Evolutionary conservation across 129 eudicot species (phyloP), one percentile per base, ranked within the genome.

Genomic region (Sambucus nigra): DNA sequence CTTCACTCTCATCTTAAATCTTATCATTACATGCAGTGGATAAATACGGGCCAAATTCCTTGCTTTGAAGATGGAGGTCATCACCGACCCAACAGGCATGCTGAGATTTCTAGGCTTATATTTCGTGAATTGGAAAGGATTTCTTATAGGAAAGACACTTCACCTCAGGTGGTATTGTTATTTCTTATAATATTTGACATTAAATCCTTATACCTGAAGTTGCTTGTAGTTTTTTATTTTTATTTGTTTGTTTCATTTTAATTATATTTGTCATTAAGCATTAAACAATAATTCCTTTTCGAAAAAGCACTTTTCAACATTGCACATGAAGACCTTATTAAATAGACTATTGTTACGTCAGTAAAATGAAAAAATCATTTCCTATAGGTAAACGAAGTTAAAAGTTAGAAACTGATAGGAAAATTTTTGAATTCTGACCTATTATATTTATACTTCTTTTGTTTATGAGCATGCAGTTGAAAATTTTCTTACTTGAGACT

Each of bases 11-110:
- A 29, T 70, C 42, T 66, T 39, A 25, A 17, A 19, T 27, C 28
- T 24, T 4, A 21, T 29, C 25, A 19, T 75, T 67, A 19, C 60
- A 24, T 76, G 69, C 74, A 91, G 98, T 85, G 98, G 98, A 85
- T 91, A 63, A 91, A 91, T 76, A 91, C 86, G 3, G 98, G 95
- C 20, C 95, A 85, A 69, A 76, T 91, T 71, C 94, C 94, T 54
- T 91, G 98, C 81, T 81, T 69, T 65, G 98, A 91, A 71, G 98
- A 77, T 60, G 98, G 98, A 21, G 98, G 95, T 51, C 98, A 91
- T 74, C 86, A 82, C 60, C 69, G 98, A 28, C 98, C 98, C 21
- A 91, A 81, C 57, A 77, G 77, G 72, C 98, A 91, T 82, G 98
- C 98, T 49, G 95, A 91, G 81, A 91, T 91, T 69, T 85, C 98